Percentiles rank a stretch among this genome's conserved stretches.
Conservation (phyloP, 2,329 filamentous ascomycete genomes). For the Penicillium occitanis region DNA sequence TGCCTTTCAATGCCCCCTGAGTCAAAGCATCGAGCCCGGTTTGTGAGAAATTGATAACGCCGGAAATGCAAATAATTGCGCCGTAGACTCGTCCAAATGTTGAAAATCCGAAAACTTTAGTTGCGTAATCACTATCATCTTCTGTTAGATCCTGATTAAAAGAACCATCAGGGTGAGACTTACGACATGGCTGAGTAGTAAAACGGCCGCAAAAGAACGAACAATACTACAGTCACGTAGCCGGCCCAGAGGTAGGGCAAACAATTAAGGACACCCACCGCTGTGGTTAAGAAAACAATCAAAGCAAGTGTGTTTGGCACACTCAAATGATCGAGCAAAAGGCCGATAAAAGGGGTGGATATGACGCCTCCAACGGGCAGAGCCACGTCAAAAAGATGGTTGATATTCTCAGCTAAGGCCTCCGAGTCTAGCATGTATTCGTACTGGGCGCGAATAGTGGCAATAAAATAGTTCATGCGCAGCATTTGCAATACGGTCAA, state of each 20-base stretch:
- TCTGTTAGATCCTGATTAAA: background rate
- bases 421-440: constrained; percentile 67
- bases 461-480: constrained; percentile 85
- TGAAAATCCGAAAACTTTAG: constrained; percentile 88
- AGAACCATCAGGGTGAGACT: constrained; percentile 26
- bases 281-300: constrained; percentile 70
- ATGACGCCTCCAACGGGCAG: constrained; percentile 78
- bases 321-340: constrained; percentile 73
- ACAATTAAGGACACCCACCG: constrained; percentile 74
- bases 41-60: constrained; percentile 79
- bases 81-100: constrained; percentile 93
- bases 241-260: constrained; percentile 63
- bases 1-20: constrained; percentile 66
- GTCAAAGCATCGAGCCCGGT: constrained; percentile 76
- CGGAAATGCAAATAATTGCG: constrained; percentile 80
- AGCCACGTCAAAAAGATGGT: constrained; percentile 80
- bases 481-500: constrained; percentile 75
- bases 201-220: constrained; percentile 80
- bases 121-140: constrained; percentile 67
- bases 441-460: constrained; percentile 79
- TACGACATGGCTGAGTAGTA: constrained; percentile 86
- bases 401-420: constrained; percentile 65
- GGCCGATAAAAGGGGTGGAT: constrained; percentile 80
- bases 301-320: constrained; percentile 68
- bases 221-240: constrained; percentile 77